Evolutionary conservation across 129 eudicot species (phyloP).

Genomic region (Flaveria brownii): DNA sequence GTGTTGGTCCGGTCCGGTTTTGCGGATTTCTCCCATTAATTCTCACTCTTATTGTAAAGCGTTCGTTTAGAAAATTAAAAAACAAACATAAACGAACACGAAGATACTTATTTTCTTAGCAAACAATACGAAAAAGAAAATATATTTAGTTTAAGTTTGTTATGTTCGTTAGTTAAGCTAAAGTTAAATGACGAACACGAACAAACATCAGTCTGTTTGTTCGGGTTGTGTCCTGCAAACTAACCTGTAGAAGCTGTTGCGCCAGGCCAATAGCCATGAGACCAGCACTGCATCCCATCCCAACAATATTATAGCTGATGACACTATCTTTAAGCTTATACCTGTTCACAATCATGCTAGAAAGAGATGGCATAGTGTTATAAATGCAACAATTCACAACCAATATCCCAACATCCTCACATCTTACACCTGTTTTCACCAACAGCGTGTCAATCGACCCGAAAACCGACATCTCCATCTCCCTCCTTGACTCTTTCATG

Average conservation of each 20-base stretch:
- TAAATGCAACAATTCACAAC: conserved; percentile 51
- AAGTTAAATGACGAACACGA: no score
- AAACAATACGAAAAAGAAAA: no score
- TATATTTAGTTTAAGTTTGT: no score
- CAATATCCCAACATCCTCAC: conserved; percentile 54
- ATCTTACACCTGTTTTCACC: conserved; percentile 42
- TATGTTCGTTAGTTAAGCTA: no score
- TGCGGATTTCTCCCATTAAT: no score
- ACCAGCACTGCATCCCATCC: conserved; percentile 82
- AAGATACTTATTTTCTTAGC: no score
- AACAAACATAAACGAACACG: no score
- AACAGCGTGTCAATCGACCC: conserved; percentile 57
- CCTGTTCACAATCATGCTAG: conserved; percentile 51
- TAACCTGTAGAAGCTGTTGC: conserved; percentile 60
- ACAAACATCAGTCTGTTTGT: background rate
- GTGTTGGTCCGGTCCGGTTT: no score
- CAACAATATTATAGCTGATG: conserved; percentile 50
- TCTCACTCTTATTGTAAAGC: no score
- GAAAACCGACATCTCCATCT: conserved; percentile 53
- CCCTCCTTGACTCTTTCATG: conserved; percentile 45
- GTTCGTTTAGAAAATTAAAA: no score
- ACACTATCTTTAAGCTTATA: conserved; percentile 55
- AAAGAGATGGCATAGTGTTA: conserved; percentile 51
- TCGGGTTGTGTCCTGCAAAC: background rate
- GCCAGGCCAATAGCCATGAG: conserved; percentile 59